A percentile compares a stretch with the other conserved stretches of the same genome.
phyloP scores from a whole-genome alignment of 345 rosid species.

The Punica granatum region DNA sequence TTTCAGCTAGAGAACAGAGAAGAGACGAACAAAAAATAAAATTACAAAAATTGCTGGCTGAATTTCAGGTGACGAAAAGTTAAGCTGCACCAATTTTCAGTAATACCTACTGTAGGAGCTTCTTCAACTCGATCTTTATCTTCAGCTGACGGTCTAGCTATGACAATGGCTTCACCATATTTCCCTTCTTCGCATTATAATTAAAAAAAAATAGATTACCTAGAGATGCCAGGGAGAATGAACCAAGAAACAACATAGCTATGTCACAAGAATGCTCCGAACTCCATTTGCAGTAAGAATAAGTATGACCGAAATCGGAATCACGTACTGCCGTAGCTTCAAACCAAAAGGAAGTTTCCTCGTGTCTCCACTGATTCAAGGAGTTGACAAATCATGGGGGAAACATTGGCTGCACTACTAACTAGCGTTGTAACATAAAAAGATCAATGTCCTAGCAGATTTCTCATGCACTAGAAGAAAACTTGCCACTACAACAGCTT shows the following conservation, averaged over 20 bases:
- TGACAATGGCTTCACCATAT: constrained; percentile 34
- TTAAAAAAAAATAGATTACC: constrained; percentile 53
- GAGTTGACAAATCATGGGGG: background rate
- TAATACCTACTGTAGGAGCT: constrained; percentile 27
- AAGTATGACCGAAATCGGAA: background rate
- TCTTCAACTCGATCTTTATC: constrained; percentile 24
- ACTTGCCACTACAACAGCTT: background rate
- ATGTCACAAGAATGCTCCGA: background rate
- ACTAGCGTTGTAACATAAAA: constrained; percentile 3
- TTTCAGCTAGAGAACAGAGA: constrained; percentile 32
- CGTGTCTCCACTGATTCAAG: background rate
- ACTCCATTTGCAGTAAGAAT: background rate
- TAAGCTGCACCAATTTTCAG: constrained; percentile 5
- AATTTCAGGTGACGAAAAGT: background rate
- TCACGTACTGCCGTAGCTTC: background rate
- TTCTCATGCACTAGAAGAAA: background rate
- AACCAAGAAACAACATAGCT: background rate
- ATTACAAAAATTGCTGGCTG: background rate
- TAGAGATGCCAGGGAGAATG: constrained; percentile 20
- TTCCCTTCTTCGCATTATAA: constrained; percentile 24
- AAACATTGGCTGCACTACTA: too few species aligned
- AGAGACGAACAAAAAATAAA: constrained; percentile 11
- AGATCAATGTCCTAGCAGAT: background rate
- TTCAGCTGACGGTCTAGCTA: constrained; percentile 33
- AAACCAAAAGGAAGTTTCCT: background rate